Percentiles rank a stretch among this genome's conserved stretches.
Evolutionary conservation across 441 rosid genomes (phyloP).

Genomic region (Erodium texanum): DNA sequence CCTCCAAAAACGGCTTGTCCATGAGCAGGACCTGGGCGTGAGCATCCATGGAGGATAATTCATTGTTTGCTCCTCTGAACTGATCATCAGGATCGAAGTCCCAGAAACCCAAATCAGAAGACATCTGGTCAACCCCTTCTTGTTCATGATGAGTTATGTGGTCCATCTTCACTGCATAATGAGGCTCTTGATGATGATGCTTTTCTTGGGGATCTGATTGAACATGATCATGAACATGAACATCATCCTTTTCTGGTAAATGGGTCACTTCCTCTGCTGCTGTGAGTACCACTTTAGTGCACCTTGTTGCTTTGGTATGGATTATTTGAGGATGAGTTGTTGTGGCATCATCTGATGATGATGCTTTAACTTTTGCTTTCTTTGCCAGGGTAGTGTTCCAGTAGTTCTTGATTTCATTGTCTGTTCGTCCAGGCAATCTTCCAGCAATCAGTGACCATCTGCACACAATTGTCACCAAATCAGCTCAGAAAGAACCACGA

Average conservation of each 20-base stretch:
- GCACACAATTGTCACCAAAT: background rate
- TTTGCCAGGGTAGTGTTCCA: background rate
- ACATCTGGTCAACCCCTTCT: background rate
- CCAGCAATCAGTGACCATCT: background rate
- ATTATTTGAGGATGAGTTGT: background rate
- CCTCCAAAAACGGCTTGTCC: background rate
- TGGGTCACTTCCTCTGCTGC: background rate
- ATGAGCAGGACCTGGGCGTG: background rate
- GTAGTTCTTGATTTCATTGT: slow-evolving; percentile 4
- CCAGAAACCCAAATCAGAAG: background rate
- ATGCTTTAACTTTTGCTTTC: background rate
- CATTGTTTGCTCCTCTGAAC: too few species aligned
- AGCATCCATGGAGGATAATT: background rate
- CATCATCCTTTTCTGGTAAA: background rate
- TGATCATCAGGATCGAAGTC: background rate
- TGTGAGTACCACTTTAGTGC: background rate
- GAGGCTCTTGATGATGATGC: background rate
- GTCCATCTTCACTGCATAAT: background rate
- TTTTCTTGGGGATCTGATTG: background rate
- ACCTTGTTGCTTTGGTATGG: background rate
- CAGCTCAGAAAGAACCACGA: background rate
- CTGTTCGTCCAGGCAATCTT: background rate
- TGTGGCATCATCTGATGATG: background rate
- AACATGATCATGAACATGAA: too few species aligned
- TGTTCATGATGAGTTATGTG: background rate